Evolutionary conservation across 2,329 filamentous ascomycete species (phyloP).

Genomic region (Byssoonygena ceratinophila): DNA sequence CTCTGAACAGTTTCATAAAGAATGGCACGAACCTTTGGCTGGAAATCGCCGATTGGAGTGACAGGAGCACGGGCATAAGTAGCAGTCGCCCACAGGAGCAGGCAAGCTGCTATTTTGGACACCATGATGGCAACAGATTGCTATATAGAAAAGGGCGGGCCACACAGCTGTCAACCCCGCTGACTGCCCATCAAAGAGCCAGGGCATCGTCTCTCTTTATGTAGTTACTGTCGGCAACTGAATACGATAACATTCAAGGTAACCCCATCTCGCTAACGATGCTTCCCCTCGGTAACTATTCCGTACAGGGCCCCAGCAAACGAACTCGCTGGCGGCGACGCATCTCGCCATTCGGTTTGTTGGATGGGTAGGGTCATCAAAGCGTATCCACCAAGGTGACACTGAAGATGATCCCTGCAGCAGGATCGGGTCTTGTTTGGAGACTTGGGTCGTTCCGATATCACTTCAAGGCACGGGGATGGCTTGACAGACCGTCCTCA

Average conservation of each 20-base stretch:
- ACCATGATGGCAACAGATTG: slow-evolving; percentile 8
- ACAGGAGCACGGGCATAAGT: slow-evolving; percentile 11
- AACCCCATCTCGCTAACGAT: slow-evolving; percentile 5
- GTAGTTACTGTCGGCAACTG: neutral
- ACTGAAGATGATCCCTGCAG: slow-evolving; percentile 7
- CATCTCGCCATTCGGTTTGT: slow-evolving; percentile 4
- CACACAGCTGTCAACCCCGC: slow-evolving; percentile 5
- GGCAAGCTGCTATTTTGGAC: slow-evolving; percentile 13
- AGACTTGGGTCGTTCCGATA: neutral
- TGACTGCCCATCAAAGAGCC: neutral
- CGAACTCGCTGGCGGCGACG: neutral
- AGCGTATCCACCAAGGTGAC: slow-evolving; percentile 7
- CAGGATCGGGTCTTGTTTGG: neutral
- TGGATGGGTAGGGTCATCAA: neutral
- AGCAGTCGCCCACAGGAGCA: slow-evolving; percentile 11
- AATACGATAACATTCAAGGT: neutral
- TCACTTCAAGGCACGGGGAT: neutral
- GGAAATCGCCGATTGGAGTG: slow-evolving; percentile 8
- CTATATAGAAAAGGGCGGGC: neutral
- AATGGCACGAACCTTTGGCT: neutral
- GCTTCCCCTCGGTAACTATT: neutral
- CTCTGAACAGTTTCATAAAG: neutral
- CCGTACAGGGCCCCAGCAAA: neutral
- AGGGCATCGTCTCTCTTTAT: slow-evolving; percentile 2
- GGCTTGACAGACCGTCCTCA: neutral